Conservation (phyloP, 306 rosid species). For the Prunus armeniaca region DNA sequence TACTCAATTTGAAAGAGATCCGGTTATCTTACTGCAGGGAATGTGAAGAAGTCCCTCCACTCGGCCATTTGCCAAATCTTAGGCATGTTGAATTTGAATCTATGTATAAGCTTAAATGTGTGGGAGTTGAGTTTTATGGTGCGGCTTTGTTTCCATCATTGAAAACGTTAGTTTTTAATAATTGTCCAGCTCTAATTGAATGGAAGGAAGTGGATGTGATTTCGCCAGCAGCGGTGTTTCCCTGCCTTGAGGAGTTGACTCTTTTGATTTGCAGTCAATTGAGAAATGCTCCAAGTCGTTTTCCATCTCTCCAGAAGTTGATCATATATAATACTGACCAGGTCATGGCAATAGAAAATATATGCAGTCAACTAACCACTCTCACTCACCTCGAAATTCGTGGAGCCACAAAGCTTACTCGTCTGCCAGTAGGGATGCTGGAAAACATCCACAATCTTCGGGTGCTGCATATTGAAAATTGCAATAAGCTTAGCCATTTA, state of each 20-base stretch:
- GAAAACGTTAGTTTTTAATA: neutral
- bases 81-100: neutral
- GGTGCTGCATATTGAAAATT: too few species aligned
- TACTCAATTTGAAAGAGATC: neutral
- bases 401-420: too few species aligned
- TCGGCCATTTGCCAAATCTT: neutral
- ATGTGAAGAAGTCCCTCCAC: neutral
- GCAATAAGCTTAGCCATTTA: too few species aligned
- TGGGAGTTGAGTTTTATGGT: too few species aligned
- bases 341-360: too few species aligned
- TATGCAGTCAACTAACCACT: too few species aligned
- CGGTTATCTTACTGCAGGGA: neutral
- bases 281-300: too few species aligned
- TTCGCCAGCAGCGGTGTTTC: neutral
- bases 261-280: neutral
- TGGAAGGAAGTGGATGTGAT: neutral
- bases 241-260: neutral
- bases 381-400: too few species aligned
- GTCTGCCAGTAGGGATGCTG: too few species aligned
- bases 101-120: neutral
- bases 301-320: too few species aligned
- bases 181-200: neutral
- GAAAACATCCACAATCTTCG: neutral
- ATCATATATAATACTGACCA: rapidly evolving
- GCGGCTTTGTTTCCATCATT: neutral